These are phyloP conservation scores for Bryopsis sp. DNA, from an alignment of 139 green algal genomes.

Conservation along the genomic window DNA sequence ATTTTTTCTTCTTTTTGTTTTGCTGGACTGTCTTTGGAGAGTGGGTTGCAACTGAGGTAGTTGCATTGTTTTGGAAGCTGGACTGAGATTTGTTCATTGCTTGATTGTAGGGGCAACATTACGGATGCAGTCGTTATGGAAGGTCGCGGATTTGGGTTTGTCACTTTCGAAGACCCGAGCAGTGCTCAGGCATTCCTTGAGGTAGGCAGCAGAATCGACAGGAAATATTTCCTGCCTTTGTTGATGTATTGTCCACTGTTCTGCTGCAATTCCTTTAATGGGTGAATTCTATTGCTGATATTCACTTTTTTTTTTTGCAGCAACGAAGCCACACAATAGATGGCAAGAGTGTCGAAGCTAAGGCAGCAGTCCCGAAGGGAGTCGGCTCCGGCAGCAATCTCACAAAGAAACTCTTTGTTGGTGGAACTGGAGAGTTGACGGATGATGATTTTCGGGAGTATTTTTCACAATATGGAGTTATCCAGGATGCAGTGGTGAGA, in stretches of 20 bases:
- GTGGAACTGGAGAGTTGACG: constrained; percentile 52
- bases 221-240: no score
- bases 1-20: background rate
- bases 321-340: constrained; percentile 50
- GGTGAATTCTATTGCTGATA: background rate
- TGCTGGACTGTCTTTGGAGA: no score
- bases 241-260: no score
- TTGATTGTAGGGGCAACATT: constrained; percentile 62
- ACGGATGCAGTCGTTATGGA: constrained; percentile 58
- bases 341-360: constrained; percentile 55
- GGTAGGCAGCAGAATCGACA: constrained; percentile 22
- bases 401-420: constrained; percentile 63
- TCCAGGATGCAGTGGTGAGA: constrained; percentile 54
- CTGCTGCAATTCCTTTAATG: no score
- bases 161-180: constrained; percentile 48
- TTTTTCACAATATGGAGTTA: constrained; percentile 71
- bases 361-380: constrained; percentile 56
- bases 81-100: no score
- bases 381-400: constrained; percentile 23
- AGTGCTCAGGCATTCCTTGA: constrained; percentile 50
- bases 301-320: constrained; percentile 23
- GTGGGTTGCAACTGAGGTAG: no score
- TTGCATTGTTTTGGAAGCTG: no score
- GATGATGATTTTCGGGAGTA: constrained; percentile 58
- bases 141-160: constrained; percentile 61